Conservation (phyloP, 768 basidiomycete species). For the Sporobolomyces pararoseus region DNA sequence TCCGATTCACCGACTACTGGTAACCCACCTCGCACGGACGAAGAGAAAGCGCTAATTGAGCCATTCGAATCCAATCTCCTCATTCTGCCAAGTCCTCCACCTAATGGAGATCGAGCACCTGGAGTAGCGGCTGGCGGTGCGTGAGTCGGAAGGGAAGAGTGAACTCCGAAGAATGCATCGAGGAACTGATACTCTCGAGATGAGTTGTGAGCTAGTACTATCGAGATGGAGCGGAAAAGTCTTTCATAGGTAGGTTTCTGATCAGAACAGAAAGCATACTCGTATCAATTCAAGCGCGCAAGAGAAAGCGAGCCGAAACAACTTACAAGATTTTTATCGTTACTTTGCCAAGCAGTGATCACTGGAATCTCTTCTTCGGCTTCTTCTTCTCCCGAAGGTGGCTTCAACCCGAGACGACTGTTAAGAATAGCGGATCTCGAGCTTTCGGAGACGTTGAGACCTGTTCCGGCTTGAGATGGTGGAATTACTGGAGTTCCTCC, state of each 20-base stretch:
- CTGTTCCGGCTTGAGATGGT: neutral
- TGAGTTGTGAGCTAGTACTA: slow-evolving; percentile 93
- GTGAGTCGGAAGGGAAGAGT: slow-evolving; percentile 27
- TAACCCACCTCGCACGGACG: neutral
- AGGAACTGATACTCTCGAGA: slow-evolving; percentile 80
- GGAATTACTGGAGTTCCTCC: neutral
- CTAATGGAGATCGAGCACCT: neutral
- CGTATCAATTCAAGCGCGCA: neutral
- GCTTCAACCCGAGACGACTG: slow-evolving; percentile 5
- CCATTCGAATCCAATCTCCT: slow-evolving; percentile 5
- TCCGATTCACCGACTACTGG: neutral
- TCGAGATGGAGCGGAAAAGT: slow-evolving; percentile 72
- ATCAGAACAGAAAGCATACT: neutral
- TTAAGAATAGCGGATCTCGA: neutral
- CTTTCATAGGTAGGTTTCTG: slow-evolving; percentile 81
- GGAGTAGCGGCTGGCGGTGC: neutral
- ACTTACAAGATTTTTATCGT: slow-evolving; percentile 65
- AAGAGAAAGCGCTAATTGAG: slow-evolving; percentile 1
- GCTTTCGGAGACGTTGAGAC: neutral
- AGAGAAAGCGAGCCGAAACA: neutral
- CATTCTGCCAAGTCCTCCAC: neutral
- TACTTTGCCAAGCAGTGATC: slow-evolving; percentile 77
- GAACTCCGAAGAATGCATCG: slow-evolving; percentile 68
- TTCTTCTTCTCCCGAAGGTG: neutral
- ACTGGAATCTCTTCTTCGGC: neutral